Base-by-base conservation (phyloP, 345 rosid species). In the Arabidopsis thaliana region DNA sequence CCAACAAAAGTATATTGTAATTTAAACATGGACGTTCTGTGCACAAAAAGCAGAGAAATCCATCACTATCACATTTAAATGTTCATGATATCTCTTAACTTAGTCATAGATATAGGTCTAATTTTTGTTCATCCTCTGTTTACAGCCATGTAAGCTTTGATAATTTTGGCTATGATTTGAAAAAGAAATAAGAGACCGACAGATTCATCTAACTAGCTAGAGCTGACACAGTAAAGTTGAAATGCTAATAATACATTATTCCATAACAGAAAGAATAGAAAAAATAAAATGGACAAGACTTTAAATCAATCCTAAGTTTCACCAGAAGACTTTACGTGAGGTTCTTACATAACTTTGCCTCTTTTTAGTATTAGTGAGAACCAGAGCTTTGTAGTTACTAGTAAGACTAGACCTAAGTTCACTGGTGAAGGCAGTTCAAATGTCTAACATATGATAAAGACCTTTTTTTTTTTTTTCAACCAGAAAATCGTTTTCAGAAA, bases 1-100 rank as follows among this genome's bases (percentile, higher is more conserved):
- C 79, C 84, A 94, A 79, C 82, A 92, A 65, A 56, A 86, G 64
- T 51, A 88, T 79, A 28, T 67, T 67, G 75, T 80, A 85, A 73
- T 82, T 84, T 83, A 94, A 76, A 64, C 42, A 52, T 67, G 91
- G 79, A 40, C 57, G 60, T 75, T 73, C 84, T 86, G 86, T 70
- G 74, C 59, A 72, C 25, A 34, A 36, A 34, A 82, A 30, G 20
- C 66, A 71, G 69, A 57, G 14, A 3, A 65, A 28, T 20, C 65
- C 16, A 71, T 48, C 40, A 41, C 10, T 50, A 30, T 40, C 53
- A 70, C 66, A 69, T 22, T 16, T 59, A 46, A n/a, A 38, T 9
- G 12, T 6, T 3, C 57, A 45, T 46, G 30, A 11, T 45, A 23
- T 59, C 46, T 71, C 75, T 68, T 28, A 68, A 23, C 48, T 12